Base-by-base conservation (phyloP, 305 asterid genomes). In the Galium porrigens region DNA sequence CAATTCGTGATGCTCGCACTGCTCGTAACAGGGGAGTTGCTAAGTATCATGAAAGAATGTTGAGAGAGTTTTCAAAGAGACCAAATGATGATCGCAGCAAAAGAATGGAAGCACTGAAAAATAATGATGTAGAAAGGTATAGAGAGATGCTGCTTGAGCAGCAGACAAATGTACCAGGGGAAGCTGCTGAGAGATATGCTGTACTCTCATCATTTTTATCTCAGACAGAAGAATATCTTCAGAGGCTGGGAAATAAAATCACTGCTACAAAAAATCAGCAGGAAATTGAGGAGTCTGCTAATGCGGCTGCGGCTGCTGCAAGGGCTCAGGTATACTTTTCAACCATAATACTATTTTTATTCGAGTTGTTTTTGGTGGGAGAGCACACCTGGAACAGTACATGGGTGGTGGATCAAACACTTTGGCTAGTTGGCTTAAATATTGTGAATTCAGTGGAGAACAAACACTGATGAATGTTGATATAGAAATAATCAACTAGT, bases 71-170 rank as follows among this genome's bases (percentile, higher is more conserved):
- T 77, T 90, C 96, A 66, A 94, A 94, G 87, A 86, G 79, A 74
- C 88, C 87, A 73, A 97, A 94, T 74, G 99, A 85, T 64, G 95
- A 74, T 72, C 95, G 89, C 57, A 81, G 82, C 73, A 88, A 89
- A 78, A 87, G 99, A 78, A 94, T 94, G 99, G 99, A 94, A 72
- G 99, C 99, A 39, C 76, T 94, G 82, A 89, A 94, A 82, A 94
- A 94, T 73, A 94, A 94, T 68, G 99, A 94, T 68, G 99, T 94
- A 3, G 99, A 94, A 77, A 84, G 99, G 74, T 94, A 94, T 59
- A 80, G 97, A 71, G 99, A 94, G 84, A 92, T 92, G 96, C 75
- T 94, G 82, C 80, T 94, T 82, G 99, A 94, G 81, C 99, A 94
- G 71, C 99, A 94, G 79, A 79, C 83, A 62, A 84, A 80, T 39